Base-by-base conservation (phyloP, 2,329 filamentous ascomycete genomes). In the Calonectria hawksworthii region DNA sequence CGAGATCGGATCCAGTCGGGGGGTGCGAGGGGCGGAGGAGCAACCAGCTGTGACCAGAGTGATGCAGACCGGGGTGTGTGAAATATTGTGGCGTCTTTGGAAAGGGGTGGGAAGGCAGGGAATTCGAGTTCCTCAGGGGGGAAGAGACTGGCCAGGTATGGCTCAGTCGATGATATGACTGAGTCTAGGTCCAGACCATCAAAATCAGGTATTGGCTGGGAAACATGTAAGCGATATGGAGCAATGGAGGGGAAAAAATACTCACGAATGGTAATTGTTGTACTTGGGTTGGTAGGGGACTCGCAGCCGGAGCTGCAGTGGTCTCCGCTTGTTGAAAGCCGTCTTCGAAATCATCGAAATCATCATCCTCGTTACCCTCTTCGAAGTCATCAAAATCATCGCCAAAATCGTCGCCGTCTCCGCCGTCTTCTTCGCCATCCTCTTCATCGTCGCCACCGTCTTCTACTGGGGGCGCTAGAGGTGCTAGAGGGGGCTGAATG, bases 1-100 rank as follows among this genome's bases (percentile, higher is more conserved):
- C 96, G 95, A 68, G 96, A 98, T 77, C 97, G 95, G 74, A 98
- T 98, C 97, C 97, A 99, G 85, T 99, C 97, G 0, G 97, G 96
- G 8, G 97, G 97, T 81, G 98, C 96, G 47, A 99, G 91, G 3
- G 97, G 96, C 2, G 97, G 97, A 26, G 97, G 96, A 2, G 96
- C 96, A 36, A 98, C 95, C 6, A 99, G 92, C 87, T 99, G 97
- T 51, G 96, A 96, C 97, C 97, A 99, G 41, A 99, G 89, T 0
- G 97, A 98, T 71, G 95, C 93, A 75, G 95, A 98, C 73, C 96
- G 93, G 68, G 96, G 94, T 51, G 95, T 98, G 70, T 95, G 92
- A 85, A 98, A 97, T 66, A 95, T 91, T 56, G 94, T 88, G 75
- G 90, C 89, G 41, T 89, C 89, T 79, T 88, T 89, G 10, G 88